Percentiles rank a stretch among this genome's conserved stretches.
Conservation (phyloP, 2,329 filamentous ascomycete species). For the Hymenoscyphus fraxineus region DNA sequence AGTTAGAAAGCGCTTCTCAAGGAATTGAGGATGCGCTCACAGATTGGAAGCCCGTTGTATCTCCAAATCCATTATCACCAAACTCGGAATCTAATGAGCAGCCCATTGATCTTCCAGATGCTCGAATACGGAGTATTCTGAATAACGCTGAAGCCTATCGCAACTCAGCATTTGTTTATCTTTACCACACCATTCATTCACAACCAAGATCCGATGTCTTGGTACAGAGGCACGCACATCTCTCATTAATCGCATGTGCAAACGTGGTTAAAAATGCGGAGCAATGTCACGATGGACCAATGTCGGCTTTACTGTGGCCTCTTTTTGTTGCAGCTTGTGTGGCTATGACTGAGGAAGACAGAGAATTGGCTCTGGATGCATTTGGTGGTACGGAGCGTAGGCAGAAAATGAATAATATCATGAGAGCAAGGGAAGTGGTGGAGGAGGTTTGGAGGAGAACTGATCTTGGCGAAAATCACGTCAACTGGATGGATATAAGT, state of each 20-base stretch:
- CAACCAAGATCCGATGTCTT: conserved; percentile 44
- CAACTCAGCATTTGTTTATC: conserved; percentile 45
- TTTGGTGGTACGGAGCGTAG: conserved; percentile 52
- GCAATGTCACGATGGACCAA: conserved; percentile 45
- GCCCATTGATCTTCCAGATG: conserved; percentile 3
- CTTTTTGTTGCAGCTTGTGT: conserved; percentile 62
- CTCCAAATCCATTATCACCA: conserved; percentile 33
- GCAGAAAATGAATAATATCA: conserved; percentile 65
- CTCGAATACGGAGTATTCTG: conserved; percentile 35
- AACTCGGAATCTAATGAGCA: conserved; percentile 10
- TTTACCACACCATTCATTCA: conserved; percentile 39
- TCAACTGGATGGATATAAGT: conserved; percentile 52
- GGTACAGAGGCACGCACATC: conserved; percentile 52
- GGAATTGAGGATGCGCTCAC: conserved; percentile 54
- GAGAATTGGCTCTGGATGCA: conserved; percentile 47
- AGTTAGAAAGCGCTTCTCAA: conserved; percentile 41
- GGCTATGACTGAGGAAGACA: conserved; percentile 47
- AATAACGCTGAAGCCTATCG: conserved; percentile 50
- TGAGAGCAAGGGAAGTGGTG: conserved; percentile 56
- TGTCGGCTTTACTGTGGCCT: conserved; percentile 62
- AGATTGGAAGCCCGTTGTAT: conserved; percentile 52
- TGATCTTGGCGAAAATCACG: conserved; percentile 34
- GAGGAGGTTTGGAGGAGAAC: conserved; percentile 58
- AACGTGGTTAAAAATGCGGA: conserved; percentile 48
- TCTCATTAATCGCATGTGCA: conserved; percentile 51